Evolutionary conservation across 176 grass and related monocot species (phyloP).

Genomic region (Musa itinerans): DNA sequence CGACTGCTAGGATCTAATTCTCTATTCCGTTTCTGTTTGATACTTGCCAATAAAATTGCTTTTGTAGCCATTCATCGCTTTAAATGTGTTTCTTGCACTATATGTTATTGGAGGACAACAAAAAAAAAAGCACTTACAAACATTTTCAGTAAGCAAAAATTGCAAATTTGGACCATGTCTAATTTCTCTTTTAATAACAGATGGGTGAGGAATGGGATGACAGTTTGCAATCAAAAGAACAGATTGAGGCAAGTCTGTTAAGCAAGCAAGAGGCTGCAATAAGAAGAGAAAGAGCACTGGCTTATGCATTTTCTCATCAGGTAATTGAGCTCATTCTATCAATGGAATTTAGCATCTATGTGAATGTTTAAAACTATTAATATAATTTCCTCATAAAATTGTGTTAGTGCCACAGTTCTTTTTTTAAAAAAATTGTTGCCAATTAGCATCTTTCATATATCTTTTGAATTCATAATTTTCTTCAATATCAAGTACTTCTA

Average conservation of each 20-base stretch:
- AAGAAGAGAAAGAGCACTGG: conserved; percentile 88
- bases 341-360: not conserved
- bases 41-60: not conserved
- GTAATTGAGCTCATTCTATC: conserved; percentile 18
- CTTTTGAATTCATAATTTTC: conserved; percentile 7
- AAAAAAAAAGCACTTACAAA: not conserved
- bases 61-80: not conserved
- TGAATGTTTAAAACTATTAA: not conserved
- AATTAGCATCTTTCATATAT: not conserved
- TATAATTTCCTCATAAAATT: not conserved
- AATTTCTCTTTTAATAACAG: conserved; percentile 26
- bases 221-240: conserved; percentile 80
- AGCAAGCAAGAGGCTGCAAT: conserved; percentile 84
- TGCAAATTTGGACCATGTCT: not conserved
- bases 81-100: not conserved
- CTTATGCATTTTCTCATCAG: conserved; percentile 99
- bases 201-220: conserved; percentile 95
- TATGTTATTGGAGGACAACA: not conserved
- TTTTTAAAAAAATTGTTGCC: not conserved
- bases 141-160: not conserved
- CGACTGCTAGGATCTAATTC: not conserved
- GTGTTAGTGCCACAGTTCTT: no score
- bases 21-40: not conserved
- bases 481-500: not conserved
- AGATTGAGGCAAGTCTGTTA: conserved; percentile 78